Evolutionary conservation across 2,329 filamentous ascomycete genomes (phyloP).

Genomic region (Macrophomina tecta): DNA sequence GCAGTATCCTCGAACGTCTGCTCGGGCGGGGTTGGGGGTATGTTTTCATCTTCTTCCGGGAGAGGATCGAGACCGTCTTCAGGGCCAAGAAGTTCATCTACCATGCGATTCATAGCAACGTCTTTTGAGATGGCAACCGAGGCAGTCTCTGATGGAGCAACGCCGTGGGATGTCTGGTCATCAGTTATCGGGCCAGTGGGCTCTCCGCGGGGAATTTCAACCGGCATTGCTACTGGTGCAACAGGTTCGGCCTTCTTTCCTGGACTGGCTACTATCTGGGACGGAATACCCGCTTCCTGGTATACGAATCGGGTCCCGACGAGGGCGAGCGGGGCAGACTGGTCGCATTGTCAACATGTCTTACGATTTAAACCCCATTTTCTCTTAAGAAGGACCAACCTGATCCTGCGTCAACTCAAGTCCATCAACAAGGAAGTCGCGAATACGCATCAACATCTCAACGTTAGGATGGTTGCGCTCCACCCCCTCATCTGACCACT

Average conservation of each 20-base stretch:
- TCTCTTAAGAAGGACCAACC: conserved; percentile 38
- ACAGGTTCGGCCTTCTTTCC: conserved; percentile 45
- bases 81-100: conserved; percentile 59
- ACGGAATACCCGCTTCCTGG: conserved; percentile 59
- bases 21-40: conserved; percentile 54
- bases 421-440: conserved; percentile 67
- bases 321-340: conserved; percentile 56
- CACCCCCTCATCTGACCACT: conserved; percentile 57
- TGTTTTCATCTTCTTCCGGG: conserved; percentile 50
- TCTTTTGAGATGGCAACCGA: conserved; percentile 54
- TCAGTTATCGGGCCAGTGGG: conserved; percentile 37
- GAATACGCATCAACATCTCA: conserved; percentile 71
- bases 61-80: conserved; percentile 49
- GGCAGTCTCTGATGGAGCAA: conserved; percentile 55
- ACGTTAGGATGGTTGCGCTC: conserved; percentile 63
- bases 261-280: conserved; percentile 56
- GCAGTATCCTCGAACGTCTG: conserved; percentile 52
- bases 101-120: conserved; percentile 63
- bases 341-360: conserved; percentile 32
- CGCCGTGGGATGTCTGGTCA: conserved; percentile 43
- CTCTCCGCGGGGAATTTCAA: conserved; percentile 28
- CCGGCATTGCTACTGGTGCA: conserved; percentile 33
- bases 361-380: conserved; percentile 31
- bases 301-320: conserved; percentile 59
- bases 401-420: conserved; percentile 61